Evolutionary conservation across 805 yeast species (phyloP).

Genomic region (Lachancea waltii): DNA sequence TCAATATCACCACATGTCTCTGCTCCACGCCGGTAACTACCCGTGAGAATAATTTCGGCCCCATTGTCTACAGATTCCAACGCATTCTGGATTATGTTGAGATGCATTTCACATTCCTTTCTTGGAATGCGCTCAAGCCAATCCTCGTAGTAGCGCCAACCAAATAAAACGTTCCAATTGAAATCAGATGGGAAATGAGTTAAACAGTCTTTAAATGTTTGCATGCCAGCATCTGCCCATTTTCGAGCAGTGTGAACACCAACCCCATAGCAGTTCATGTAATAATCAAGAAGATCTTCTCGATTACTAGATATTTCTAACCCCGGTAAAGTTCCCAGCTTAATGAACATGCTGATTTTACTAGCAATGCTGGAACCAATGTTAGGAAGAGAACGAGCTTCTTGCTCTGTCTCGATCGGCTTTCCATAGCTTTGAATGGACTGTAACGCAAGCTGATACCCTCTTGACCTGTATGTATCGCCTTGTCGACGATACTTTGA

Average conservation of each 20-base stretch:
- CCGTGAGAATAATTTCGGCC: constrained; percentile 24
- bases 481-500: constrained; percentile 24
- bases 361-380: constrained; percentile 25
- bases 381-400: constrained; percentile 19
- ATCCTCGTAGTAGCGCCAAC: constrained; percentile 31
- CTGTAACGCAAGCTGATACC: constrained; percentile 25
- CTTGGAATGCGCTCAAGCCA: constrained; percentile 25
- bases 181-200: constrained; percentile 9
- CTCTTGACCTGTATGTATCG: constrained; percentile 24
- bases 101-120: constrained; percentile 22
- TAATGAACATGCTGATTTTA: constrained; percentile 25
- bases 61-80: constrained; percentile 16
- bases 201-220: constrained; percentile 18
- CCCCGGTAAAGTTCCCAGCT: constrained; percentile 23
- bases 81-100: constrained; percentile 14
- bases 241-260: constrained; percentile 26
- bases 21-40: constrained; percentile 27
- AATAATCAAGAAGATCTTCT: constrained; percentile 21
- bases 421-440: constrained; percentile 19
- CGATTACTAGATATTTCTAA: constrained; percentile 11
- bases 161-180: constrained; percentile 29
- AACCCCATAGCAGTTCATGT: constrained; percentile 25
- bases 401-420: constrained; percentile 21
- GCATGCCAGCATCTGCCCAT: constrained; percentile 18
- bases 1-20: constrained; percentile 29